A percentile compares a stretch with the other conserved stretches of the same genome.
Evolutionary conservation across 176 grass and related monocot genomes (phyloP).

Genomic region (Carex cristatella): DNA sequence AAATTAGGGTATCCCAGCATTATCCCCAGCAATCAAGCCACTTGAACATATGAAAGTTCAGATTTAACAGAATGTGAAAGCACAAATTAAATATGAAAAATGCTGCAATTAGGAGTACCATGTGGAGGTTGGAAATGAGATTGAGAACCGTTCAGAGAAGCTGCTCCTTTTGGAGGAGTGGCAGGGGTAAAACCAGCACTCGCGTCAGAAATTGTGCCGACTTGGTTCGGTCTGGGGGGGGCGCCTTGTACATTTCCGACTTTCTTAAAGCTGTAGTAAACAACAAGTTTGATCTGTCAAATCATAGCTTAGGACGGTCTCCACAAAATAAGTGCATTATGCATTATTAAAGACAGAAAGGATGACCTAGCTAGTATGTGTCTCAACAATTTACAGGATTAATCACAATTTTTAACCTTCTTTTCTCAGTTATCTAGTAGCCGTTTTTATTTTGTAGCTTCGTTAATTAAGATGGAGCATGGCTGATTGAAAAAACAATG

Average conservation of each 20-base stretch:
- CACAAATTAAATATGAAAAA: neutral
- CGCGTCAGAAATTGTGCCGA: constrained; percentile 32
- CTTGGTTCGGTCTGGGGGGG: constrained; percentile 62
- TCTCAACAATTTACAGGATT: neutral
- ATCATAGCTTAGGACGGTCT: neutral
- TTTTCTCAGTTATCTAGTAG: neutral
- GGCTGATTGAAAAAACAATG: neutral
- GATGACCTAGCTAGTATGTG: neutral
- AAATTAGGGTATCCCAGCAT: neutral
- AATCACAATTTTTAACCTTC: neutral
- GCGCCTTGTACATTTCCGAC: constrained; percentile 48
- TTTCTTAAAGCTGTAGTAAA: constrained; percentile 71
- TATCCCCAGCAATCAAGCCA: neutral
- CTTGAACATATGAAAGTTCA: neutral
- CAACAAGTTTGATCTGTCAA: constrained; percentile 6
- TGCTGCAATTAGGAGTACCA: neutral
- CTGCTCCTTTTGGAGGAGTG: constrained; percentile 37
- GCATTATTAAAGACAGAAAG: neutral
- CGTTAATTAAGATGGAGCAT: neutral
- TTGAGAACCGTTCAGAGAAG: constrained; percentile 2
- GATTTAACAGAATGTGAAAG: neutral
- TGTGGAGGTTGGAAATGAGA: constrained; percentile 29
- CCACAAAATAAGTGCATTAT: neutral
- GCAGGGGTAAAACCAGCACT: constrained; percentile 27
- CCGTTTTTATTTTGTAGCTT: neutral